A percentile compares a stretch with the other conserved stretches of the same genome.
Evolutionary conservation across 106 monocot genomes (phyloP).

Genomic region (Dendrobium catenatum): DNA sequence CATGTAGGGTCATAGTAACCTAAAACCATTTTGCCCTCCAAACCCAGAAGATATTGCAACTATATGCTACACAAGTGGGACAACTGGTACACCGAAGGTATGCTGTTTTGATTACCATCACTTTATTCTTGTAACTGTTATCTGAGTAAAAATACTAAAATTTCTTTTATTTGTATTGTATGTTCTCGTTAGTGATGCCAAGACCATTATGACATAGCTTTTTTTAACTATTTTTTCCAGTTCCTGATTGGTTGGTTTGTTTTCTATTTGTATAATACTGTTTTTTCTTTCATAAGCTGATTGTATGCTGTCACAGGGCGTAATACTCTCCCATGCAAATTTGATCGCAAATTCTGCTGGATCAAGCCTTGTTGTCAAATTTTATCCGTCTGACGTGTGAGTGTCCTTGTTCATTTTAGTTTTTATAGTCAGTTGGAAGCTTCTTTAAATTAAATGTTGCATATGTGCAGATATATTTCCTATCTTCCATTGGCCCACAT

Average conservation of each 20-base stretch:
- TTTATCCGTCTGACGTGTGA: constrained; percentile 79
- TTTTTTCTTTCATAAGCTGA: not conserved
- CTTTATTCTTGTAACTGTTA: not conserved
- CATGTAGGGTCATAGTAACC: constrained; percentile 54
- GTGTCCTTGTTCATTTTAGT: constrained; percentile 9
- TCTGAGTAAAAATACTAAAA: not conserved
- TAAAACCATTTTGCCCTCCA: constrained; percentile 77
- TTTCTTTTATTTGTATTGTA: not conserved
- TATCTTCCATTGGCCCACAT: constrained; percentile 98
- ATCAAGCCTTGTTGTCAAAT: constrained; percentile 24
- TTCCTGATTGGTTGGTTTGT: not conserved
- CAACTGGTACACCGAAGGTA: constrained; percentile 99
- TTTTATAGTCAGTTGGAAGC: not conserved
- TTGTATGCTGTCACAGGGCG: constrained; percentile 51
- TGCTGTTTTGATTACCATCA: not conserved
- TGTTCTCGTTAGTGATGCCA: not conserved
- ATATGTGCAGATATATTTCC: constrained; percentile 72
- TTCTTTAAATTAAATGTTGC: not conserved
- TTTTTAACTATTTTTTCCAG: not conserved
- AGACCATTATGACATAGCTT: not conserved
- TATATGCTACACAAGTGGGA: constrained; percentile 98
- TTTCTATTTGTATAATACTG: not conserved
- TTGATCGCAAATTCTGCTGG: constrained; percentile 90
- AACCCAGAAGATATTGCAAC: constrained; percentile 87
- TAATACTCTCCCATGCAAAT: constrained; percentile 68